Conservation (phyloP, 139 green algal species). For the Dunaliella primolecta region DNA sequence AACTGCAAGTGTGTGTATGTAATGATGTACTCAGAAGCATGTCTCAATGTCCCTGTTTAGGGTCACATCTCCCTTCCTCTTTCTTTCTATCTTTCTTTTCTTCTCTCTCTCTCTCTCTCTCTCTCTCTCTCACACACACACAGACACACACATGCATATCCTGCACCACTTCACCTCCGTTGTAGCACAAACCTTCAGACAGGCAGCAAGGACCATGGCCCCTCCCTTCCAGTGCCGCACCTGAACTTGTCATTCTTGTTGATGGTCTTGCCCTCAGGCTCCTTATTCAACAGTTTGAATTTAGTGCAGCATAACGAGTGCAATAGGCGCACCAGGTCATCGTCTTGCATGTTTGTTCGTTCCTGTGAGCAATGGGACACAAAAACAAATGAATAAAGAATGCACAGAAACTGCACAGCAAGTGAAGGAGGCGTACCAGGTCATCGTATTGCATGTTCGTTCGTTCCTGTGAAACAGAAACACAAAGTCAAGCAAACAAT, state of each 20-base stretch:
- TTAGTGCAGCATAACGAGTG: constrained; percentile 88
- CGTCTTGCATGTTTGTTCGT: constrained; percentile 74
- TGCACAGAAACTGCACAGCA: no score
- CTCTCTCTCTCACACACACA: neutral
- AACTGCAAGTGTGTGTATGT: constrained; percentile 6
- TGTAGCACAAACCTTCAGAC: no score
- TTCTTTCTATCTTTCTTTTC: no score
- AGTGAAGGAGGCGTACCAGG: constrained; percentile 79
- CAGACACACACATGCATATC: neutral
- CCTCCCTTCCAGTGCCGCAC: no score
- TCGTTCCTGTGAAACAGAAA: neutral
- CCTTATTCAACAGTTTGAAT: constrained; percentile 87
- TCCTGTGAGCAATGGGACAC: constrained; percentile 51
- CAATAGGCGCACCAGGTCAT: constrained; percentile 85
- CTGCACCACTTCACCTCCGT: no score
- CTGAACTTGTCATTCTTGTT: constrained; percentile 82
- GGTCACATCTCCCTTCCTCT: no score
- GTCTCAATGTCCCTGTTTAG: no score
- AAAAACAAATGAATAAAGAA: neutral
- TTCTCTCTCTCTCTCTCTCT: no score
- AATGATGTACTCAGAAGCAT: no score
- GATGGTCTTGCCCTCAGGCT: constrained; percentile 62
- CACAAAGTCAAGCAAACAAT: neutral
- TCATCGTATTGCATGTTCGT: constrained; percentile 67
- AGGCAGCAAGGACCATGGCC: no score